A percentile compares a stretch with the other conserved stretches of the same genome.
phyloP scores from a whole-genome alignment of 768 basidiomycete genomes.

The Mycena sanguinolenta region DNA sequence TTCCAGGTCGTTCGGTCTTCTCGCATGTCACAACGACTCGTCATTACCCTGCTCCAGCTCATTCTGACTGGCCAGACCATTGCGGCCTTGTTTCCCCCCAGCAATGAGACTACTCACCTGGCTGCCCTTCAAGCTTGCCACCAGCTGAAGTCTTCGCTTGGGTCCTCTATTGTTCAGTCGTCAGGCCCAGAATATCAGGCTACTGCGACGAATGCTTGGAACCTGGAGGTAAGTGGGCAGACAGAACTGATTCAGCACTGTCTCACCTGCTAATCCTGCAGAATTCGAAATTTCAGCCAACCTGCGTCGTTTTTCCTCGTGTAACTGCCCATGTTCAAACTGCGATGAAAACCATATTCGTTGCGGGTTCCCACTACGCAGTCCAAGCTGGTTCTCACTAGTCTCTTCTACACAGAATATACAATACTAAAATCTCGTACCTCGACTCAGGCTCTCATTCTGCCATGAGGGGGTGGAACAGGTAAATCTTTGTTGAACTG shows the following conservation, averaged over 20 bases:
- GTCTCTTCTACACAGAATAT: no score
- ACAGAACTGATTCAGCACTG: not conserved
- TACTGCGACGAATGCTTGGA: conserved; percentile 34
- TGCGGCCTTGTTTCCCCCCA: conserved; percentile 13
- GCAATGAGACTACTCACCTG: conserved; percentile 6
- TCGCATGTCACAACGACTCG: not conserved
- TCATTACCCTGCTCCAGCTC: not conserved
- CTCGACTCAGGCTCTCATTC: no score
- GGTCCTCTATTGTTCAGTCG: conserved; percentile 24
- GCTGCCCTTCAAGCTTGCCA: conserved; percentile 26
- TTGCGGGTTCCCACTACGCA: conserved; percentile 33
- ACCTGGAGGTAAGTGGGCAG: conserved; percentile 14
- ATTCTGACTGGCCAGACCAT: not conserved
- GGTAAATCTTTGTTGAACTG: conserved; percentile 17
- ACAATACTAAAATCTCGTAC: no score
- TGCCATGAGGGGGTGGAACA: conserved; percentile 43
- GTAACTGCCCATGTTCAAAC: conserved; percentile 32
- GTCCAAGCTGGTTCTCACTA: conserved; percentile 44
- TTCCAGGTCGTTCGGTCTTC: no score
- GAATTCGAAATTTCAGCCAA: conserved; percentile 35
- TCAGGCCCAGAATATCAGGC: conserved; percentile 22
- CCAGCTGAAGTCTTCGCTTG: conserved; percentile 21
- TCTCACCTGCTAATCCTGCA: conserved; percentile 10
- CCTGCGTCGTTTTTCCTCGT: conserved; percentile 41
- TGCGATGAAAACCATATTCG: conserved; percentile 41